phyloP scores from a whole-genome alignment of 2,329 filamentous ascomycete genomes.

The Cladosporium oxysporum region DNA sequence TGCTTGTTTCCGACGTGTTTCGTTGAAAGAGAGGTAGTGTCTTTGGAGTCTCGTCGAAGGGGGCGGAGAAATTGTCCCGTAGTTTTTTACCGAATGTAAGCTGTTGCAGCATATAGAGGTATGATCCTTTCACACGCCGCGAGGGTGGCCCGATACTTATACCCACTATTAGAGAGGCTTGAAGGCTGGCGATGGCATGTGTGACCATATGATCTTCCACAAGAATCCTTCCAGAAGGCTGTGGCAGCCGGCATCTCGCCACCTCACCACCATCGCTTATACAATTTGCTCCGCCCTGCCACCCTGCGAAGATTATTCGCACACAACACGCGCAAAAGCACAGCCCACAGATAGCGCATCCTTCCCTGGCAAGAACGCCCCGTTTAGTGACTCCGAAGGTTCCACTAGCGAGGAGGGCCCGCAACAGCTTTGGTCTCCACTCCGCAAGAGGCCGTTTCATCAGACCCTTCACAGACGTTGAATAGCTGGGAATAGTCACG shows the following conservation, averaged over 20 bases:
- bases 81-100: neutral
- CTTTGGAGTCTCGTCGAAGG: neutral
- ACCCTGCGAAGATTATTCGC: neutral
- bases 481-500: neutral
- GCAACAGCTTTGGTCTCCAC: neutral
- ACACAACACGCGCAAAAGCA: neutral
- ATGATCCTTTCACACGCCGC: neutral
- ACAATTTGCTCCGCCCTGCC: slow-evolving; percentile 2
- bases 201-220: slow-evolving; percentile 3
- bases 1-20: slow-evolving; percentile 1
- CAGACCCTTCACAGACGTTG: neutral
- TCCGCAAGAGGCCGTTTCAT: slow-evolving; percentile 8
- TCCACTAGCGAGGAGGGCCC: neutral
- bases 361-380: neutral
- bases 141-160: neutral
- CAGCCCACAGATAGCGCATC: slow-evolving; percentile 9
- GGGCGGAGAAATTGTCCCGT: neutral
- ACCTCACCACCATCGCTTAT: neutral
- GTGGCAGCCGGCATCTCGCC: neutral
- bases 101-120: neutral
- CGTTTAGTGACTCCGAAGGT: neutral
- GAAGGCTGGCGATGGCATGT: neutral
- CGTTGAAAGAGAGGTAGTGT: neutral
- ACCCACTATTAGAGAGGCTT: neutral
- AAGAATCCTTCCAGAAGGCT: neutral